A percentile compares a stretch with the other conserved stretches of the same genome.
Evolutionary conservation across 2,329 filamentous ascomycete species (phyloP).

Genomic region (Septoria petroselini): DNA sequence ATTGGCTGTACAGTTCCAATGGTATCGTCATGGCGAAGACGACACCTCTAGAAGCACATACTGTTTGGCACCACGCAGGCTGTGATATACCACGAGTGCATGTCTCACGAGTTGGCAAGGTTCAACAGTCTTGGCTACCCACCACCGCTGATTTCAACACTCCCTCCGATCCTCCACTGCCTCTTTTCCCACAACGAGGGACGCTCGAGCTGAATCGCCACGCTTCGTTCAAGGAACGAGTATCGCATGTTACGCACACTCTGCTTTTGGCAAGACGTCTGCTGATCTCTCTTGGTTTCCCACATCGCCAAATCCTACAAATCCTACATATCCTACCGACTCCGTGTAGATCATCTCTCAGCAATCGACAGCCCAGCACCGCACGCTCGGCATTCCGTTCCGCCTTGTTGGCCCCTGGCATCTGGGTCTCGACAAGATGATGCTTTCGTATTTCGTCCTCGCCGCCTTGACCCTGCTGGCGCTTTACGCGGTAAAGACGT

Average conservation of each 20-base stretch:
- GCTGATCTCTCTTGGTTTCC: neutral
- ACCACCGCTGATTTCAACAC: too few relatives aligned
- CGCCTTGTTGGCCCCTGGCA: constrained; percentile 8
- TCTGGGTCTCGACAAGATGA: constrained; percentile 25
- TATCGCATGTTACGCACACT: neutral
- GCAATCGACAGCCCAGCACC: neutral
- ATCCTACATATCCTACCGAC: neutral
- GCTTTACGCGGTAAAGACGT: constrained; percentile 38
- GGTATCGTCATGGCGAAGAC: neutral
- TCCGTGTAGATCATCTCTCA: constrained; percentile 1
- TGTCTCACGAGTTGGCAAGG: too few relatives aligned
- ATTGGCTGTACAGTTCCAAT: neutral
- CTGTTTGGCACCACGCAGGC: too few relatives aligned
- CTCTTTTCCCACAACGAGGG: neutral
- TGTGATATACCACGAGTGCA: too few relatives aligned
- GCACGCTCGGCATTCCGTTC: constrained; percentile 7
- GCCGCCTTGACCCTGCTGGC: constrained; percentile 35
- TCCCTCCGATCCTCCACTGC: too few relatives aligned
- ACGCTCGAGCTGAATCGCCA: neutral
- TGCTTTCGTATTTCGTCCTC: constrained; percentile 29
- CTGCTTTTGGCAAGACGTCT: neutral
- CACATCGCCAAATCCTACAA: neutral
- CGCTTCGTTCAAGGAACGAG: neutral
- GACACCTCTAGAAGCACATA: neutral
- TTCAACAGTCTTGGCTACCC: too few relatives aligned